Conservation (phyloP, 2,329 filamentous ascomycete genomes). For the Sarocladiaceae sp. region DNA sequence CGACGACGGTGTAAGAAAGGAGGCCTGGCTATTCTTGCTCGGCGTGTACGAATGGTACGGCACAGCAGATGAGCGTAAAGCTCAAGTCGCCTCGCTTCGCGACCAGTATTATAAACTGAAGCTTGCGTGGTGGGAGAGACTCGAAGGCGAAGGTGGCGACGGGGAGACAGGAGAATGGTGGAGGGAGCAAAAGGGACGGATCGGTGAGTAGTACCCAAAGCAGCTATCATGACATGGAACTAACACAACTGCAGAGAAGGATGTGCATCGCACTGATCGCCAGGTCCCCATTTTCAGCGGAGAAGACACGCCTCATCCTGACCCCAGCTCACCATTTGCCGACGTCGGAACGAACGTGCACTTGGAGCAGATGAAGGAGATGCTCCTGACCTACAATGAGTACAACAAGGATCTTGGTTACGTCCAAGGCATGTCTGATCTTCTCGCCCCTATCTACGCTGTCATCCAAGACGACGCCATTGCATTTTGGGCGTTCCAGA, state of each 20-base stretch:
- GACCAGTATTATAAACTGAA: slow-evolving; percentile 95
- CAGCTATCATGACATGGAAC: no score
- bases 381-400: slow-evolving; percentile 97
- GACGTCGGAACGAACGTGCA: slow-evolving; percentile 93
- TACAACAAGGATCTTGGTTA: slow-evolving; percentile 94
- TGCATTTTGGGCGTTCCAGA: slow-evolving; percentile 93
- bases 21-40: slow-evolving; percentile 91
- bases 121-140: slow-evolving; percentile 90
- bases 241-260: slow-evolving; percentile 66
- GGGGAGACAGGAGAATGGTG: slow-evolving; percentile 88
- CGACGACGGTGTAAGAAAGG: slow-evolving; percentile 88
- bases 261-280: slow-evolving; percentile 94
- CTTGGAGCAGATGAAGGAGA: slow-evolving; percentile 97
- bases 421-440: slow-evolving; percentile 97
- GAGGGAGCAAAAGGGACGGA: slow-evolving; percentile 87
- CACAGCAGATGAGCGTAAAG: slow-evolving; percentile 75
- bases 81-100: slow-evolving; percentile 73
- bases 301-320: slow-evolving; percentile 93
- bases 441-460: slow-evolving; percentile 91
- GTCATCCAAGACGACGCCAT: slow-evolving; percentile 96
- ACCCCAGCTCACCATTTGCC: slow-evolving; percentile 91
- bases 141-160: slow-evolving; percentile 74
- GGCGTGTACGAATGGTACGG: slow-evolving; percentile 94
- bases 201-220: slow-evolving; percentile 68
- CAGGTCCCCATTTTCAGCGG: slow-evolving; percentile 92